Evolutionary conservation across 257 asterid genomes (phyloP), one percentile per base, ranked within the genome.

Genomic region (Leonotis leonurus): DNA sequence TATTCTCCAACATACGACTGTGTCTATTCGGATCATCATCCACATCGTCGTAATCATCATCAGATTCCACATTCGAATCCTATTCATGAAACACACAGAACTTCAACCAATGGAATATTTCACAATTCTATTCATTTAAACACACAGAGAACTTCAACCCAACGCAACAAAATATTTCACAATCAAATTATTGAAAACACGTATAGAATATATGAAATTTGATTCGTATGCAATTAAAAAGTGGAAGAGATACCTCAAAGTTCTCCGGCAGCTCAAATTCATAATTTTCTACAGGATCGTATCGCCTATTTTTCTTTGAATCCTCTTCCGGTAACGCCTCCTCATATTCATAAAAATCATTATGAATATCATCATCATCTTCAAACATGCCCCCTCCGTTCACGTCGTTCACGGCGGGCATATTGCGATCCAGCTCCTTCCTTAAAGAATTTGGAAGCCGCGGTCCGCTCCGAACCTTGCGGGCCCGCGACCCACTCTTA

Each of bases 321-420:
- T 92, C 99, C 78, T 92, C 99, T 79, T 85, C 86, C 2, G 99
- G 76, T 30, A 81, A 20, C 2, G 33, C 87, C 78, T 89, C 97
- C 64, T 87, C 97, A 11, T 85, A 89, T 37, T 89, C 99, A 57
- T 86, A 92, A n/a, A 83, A 50, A 48, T 86, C 91, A 24, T 71
- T 65, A 62, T 44, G 78, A 56, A 46, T 41, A 12, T 73, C 79
- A 6, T 72, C 85, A n/a, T 78, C 80, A 1, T 30, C 75, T 16
- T 65, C 74, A 69, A 46, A 24, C 51, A 20, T 68, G n/a, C n/a
- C n/a, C n/a, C n/a, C n/a, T n/a, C n/a, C n/a, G n/a, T n/a, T n/a
- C n/a, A n/a, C 78, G 10, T 21, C 70, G 3, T 44, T 63, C 1
- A 17, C 71, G 1, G 62, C 9, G 33, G 67, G 70, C 20, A 64